phyloP scores from a whole-genome alignment of 352 stramenopile species.

The Pythium insidiosum region DNA sequence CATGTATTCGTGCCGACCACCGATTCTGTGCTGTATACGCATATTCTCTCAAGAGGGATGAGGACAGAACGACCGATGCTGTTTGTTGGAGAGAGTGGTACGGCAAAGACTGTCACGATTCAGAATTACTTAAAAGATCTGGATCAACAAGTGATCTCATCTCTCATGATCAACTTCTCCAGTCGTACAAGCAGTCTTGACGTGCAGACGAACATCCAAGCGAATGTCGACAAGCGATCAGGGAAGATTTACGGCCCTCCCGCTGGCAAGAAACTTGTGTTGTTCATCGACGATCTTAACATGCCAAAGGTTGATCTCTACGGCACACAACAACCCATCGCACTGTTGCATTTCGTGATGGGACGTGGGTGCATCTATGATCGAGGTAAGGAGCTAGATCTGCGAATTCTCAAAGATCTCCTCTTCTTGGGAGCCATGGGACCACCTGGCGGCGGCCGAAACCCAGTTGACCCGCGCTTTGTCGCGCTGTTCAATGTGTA shows the following conservation, averaged over 20 bases:
- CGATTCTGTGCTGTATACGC: slow-evolving; percentile 91
- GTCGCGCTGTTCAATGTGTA: slow-evolving; percentile 95
- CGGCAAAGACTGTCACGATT: slow-evolving; percentile 94
- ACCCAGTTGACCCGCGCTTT: slow-evolving; percentile 92
- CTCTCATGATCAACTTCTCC: slow-evolving; percentile 90
- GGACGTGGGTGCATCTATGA: slow-evolving; percentile 90
- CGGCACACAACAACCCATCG: slow-evolving; percentile 94
- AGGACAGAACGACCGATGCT: slow-evolving; percentile 85
- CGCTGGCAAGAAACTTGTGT: slow-evolving; percentile 89
- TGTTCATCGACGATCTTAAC: slow-evolving; percentile 96
- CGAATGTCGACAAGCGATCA: slow-evolving; percentile 93
- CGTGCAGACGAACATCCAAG: slow-evolving; percentile 92
- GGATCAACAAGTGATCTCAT: slow-evolving; percentile 51
- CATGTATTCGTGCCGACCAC: slow-evolving; percentile 95
- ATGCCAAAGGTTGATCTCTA: slow-evolving; percentile 96
- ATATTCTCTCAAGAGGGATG: slow-evolving; percentile 86
- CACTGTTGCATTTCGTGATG: slow-evolving; percentile 92
- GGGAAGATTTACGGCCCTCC: slow-evolving; percentile 93
- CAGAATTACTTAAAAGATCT: slow-evolving; percentile 90
- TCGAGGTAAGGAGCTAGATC: slow-evolving; percentile 91
- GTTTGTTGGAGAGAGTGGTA: slow-evolving; percentile 92
- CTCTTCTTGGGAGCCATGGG: slow-evolving; percentile 94
- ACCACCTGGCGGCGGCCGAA: slow-evolving; percentile 90
- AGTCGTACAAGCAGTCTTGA: slow-evolving; percentile 90
- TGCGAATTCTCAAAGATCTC: slow-evolving; percentile 91